Evolutionary conservation across 1,284 basidiomycete species (phyloP).

Genomic region (Irpex sp.): DNA sequence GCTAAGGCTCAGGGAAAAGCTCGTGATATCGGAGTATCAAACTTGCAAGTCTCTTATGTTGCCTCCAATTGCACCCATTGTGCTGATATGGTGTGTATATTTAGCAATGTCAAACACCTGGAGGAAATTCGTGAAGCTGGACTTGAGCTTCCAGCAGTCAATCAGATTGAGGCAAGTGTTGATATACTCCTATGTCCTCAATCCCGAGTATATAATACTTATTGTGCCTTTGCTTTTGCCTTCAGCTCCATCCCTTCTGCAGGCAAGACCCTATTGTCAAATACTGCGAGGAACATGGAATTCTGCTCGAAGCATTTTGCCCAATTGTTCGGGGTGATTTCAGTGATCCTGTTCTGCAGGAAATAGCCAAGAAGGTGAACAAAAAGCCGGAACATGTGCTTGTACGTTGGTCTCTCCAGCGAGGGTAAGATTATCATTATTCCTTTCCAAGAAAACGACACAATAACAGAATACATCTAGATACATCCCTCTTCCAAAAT

Average conservation of each 20-base stretch:
- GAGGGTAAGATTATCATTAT: background rate
- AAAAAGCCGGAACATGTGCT: background rate
- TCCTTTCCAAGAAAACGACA: background rate
- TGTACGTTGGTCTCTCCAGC: background rate
- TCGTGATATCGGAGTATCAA: background rate
- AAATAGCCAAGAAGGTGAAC: background rate
- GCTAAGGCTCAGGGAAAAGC: background rate
- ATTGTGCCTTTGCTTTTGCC: background rate
- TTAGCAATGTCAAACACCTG: background rate
- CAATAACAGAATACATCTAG: background rate
- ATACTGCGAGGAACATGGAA: background rate
- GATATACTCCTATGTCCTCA: no score
- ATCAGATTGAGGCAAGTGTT: background rate
- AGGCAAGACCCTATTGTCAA: background rate
- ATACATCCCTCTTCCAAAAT: background rate
- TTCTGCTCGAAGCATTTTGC: background rate
- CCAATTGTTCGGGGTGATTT: background rate
- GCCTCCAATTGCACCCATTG: background rate
- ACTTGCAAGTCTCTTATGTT: background rate
- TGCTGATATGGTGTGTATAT: background rate
- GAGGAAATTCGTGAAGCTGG: background rate
- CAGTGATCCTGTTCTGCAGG: background rate
- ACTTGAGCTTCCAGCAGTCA: background rate
- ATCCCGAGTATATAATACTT: no score
- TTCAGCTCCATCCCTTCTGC: background rate